phyloP scores from a whole-genome alignment of 306 rosid genomes.

The Ochetophila trinervis region DNA sequence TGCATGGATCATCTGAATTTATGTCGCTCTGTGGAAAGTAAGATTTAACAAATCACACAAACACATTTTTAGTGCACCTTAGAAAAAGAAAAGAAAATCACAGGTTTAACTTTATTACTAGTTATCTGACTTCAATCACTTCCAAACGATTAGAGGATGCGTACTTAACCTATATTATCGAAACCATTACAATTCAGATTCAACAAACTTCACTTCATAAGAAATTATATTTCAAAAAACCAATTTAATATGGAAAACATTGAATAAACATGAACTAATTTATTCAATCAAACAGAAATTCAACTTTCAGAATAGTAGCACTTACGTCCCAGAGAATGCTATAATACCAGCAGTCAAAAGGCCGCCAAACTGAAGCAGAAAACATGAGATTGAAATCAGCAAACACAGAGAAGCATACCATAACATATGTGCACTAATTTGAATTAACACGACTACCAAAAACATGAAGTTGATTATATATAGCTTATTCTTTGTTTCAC shows the following conservation, averaged over 20 bases:
- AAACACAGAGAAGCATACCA: background rate
- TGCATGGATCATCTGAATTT: background rate
- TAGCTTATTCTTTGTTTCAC: background rate
- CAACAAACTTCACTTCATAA: background rate
- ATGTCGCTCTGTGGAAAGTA: background rate
- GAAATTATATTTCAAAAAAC: background rate
- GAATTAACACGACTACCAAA: background rate
- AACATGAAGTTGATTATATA: background rate
- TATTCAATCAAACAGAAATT: no score
- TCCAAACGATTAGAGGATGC: background rate
- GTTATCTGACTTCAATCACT: background rate
- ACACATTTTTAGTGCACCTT: background rate
- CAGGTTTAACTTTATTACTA: background rate
- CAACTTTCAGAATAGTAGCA: slow-evolving; percentile 15
- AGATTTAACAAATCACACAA: background rate
- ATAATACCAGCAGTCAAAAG: slow-evolving; percentile 78
- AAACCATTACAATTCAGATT: background rate
- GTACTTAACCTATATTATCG: background rate
- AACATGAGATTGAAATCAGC: background rate
- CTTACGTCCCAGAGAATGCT: slow-evolving; percentile 95
- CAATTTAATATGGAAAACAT: background rate
- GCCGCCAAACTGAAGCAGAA: slow-evolving; percentile 75
- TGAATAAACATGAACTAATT: background rate
- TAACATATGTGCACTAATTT: background rate
- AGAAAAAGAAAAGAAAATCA: background rate